A percentile compares a stretch with the other conserved stretches of the same genome.
These are phyloP conservation scores for Brachypodium distachyon DNA, from an alignment of 202 grass and related monocot genomes.

Conservation along the genomic window DNA sequence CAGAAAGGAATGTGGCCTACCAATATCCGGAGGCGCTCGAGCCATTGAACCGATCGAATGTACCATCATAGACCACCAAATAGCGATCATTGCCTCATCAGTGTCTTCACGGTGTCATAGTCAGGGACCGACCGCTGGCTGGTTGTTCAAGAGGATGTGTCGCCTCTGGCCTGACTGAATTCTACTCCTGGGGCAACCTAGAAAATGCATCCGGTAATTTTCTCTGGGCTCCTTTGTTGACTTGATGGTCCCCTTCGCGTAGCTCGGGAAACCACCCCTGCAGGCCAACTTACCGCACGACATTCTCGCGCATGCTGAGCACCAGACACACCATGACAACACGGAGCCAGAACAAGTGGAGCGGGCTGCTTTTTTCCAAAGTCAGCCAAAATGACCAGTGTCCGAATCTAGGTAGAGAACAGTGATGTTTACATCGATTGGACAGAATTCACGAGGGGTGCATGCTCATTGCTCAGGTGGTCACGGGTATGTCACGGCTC, in stretches of 20 bases:
- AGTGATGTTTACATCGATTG: not conserved
- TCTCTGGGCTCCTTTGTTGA: not conserved
- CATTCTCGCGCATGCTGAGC: not conserved
- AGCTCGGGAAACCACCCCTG: conserved; percentile 7
- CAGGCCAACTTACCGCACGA: not conserved
- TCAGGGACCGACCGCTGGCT: not conserved
- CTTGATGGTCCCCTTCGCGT: not conserved
- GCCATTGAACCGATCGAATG: not conserved
- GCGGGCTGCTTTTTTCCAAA: not conserved
- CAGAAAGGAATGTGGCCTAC: not conserved
- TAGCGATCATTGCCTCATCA: too few species aligned
- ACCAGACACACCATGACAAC: not conserved
- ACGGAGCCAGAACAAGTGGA: not conserved
- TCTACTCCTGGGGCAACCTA: not conserved
- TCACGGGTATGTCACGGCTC: too few species aligned
- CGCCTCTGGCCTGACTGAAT: not conserved
- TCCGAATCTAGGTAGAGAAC: not conserved
- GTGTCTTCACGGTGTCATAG: not conserved
- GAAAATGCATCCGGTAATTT: not conserved
- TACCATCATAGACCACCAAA: not conserved
- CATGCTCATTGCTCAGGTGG: too few species aligned
- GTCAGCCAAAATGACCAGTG: not conserved
- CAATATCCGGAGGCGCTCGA: not conserved
- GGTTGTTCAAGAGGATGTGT: not conserved
- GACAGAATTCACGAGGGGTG: too few species aligned